Conservation (phyloP, 805 yeast genomes). For the Starmerella tilneyi region DNA sequence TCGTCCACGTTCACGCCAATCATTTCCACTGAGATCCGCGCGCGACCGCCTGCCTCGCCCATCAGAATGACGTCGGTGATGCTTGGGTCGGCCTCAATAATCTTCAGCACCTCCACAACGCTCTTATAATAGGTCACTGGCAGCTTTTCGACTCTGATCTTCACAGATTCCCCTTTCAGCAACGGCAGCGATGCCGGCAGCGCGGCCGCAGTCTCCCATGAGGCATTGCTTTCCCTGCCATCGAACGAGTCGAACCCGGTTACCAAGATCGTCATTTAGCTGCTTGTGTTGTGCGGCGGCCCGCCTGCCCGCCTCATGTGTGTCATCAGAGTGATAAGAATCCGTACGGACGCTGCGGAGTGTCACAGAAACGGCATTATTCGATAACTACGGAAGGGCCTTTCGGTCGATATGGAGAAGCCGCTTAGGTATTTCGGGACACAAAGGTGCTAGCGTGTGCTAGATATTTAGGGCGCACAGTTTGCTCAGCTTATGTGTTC, state of each 20-base stretch:
- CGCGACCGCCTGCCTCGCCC: constrained; percentile 21
- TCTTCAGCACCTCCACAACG: constrained; percentile 8
- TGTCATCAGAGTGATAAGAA: too few relatives aligned
- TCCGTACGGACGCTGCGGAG: too few relatives aligned
- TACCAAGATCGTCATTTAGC: constrained; percentile 15
- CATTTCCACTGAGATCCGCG: constrained; percentile 16
- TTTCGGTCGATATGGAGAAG: too few relatives aligned
- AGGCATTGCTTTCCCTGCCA: constrained; percentile 17
- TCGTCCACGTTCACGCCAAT: constrained; percentile 22
- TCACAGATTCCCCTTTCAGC: background rate
- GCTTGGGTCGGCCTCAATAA: constrained; percentile 7
- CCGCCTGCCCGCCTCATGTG: too few relatives aligned
- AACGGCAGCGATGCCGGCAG: constrained; percentile 10
- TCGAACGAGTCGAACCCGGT: constrained; percentile 23
- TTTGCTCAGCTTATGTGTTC: too few relatives aligned
- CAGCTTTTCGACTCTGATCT: constrained; percentile 9
- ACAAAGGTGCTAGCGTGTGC: too few relatives aligned
- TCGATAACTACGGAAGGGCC: too few relatives aligned
- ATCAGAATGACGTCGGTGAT: constrained; percentile 19
- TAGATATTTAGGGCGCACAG: too few relatives aligned
- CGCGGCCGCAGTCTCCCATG: constrained; percentile 18
- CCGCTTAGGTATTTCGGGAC: too few relatives aligned
- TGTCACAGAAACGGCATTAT: too few relatives aligned
- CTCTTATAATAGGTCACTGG: constrained; percentile 18
- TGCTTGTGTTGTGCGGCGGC: too few relatives aligned